A percentile compares a stretch with the other conserved stretches of the same genome.
Conservation (phyloP, 257 asterid species). For the Scutellaria barbata region DNA sequence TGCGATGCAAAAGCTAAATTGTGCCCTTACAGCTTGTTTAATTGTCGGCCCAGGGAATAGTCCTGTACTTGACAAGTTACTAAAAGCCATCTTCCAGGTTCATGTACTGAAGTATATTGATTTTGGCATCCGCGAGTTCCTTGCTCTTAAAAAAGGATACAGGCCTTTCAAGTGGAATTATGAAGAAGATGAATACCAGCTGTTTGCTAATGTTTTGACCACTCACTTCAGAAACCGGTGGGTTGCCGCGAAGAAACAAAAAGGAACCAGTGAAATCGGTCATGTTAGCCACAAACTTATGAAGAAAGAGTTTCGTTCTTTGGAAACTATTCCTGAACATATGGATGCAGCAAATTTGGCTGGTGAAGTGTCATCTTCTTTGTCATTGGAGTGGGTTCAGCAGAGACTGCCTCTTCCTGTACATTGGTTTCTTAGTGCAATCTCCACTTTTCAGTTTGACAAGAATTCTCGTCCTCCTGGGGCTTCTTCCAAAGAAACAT, state of each 20-base stretch:
- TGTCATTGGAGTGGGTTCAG: constrained; percentile 76
- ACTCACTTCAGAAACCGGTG: constrained; percentile 79
- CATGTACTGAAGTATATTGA: constrained; percentile 67
- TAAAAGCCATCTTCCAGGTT: constrained; percentile 61
- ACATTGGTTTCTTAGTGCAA: constrained; percentile 93
- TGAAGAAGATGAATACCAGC: constrained; percentile 60
- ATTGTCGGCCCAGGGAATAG: constrained; percentile 65
- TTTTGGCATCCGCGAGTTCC: constrained; percentile 54
- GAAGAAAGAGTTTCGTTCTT: constrained; percentile 47
- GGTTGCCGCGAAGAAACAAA: constrained; percentile 64
- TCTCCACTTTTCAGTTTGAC: constrained; percentile 50
- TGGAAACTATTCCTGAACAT: constrained; percentile 82
- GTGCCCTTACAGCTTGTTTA: constrained; percentile 60
- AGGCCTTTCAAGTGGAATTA: constrained; percentile 62
- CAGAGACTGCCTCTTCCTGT: constrained; percentile 91
- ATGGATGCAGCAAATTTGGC: constrained; percentile 35
- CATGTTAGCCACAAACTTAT: constrained; percentile 31
- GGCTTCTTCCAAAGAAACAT: constrained; percentile 25
- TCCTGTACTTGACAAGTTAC: constrained; percentile 54
- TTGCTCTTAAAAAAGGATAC: constrained; percentile 42
- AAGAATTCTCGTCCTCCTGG: constrained; percentile 38
- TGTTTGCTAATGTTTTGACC: constrained; percentile 63
- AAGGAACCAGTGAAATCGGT: constrained; percentile 38
- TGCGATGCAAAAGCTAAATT: constrained; percentile 54
- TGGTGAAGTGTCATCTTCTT: constrained; percentile 47